Conservation (phyloP, 306 rosid species). For the Ormosia semicastrata region DNA sequence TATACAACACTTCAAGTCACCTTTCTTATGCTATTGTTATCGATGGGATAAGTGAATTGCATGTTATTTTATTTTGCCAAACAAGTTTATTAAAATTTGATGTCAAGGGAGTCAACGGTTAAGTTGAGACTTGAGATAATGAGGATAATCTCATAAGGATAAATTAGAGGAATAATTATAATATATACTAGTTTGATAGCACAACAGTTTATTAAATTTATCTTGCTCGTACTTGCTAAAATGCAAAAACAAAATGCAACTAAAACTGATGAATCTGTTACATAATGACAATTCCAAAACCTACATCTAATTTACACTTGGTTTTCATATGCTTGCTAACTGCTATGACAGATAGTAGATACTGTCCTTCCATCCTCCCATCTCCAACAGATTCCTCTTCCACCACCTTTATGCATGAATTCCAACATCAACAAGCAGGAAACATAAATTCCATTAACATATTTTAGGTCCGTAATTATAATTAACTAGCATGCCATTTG, state of each 20-base stretch:
- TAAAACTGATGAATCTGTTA: neutral
- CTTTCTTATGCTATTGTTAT: neutral
- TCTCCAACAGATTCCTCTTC: conserved; percentile 40
- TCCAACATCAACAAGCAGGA: conserved; percentile 10
- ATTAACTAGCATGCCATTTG: neutral
- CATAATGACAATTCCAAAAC: neutral
- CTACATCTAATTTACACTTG: neutral
- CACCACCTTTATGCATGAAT: conserved; percentile 33
- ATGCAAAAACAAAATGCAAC: neutral
- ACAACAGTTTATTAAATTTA: neutral
- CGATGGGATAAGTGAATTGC: neutral
- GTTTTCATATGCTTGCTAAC: neutral
- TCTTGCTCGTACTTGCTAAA: neutral
- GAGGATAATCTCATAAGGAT: neutral
- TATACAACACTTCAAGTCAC: neutral
- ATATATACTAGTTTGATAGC: neutral
- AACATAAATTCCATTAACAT: neutral
- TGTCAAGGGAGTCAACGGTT: neutral
- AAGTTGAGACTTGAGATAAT: neutral
- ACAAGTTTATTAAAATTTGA: too few species aligned
- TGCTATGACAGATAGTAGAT: neutral
- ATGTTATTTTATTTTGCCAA: neutral
- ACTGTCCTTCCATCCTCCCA: conserved; percentile 85
- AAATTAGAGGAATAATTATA: neutral
- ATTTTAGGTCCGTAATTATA: neutral